A percentile compares a stretch with the other conserved stretches of the same genome.
phyloP scores from a whole-genome alignment of 2,329 filamentous ascomycete genomes.

The Botryotinia narcissicola region DNA sequence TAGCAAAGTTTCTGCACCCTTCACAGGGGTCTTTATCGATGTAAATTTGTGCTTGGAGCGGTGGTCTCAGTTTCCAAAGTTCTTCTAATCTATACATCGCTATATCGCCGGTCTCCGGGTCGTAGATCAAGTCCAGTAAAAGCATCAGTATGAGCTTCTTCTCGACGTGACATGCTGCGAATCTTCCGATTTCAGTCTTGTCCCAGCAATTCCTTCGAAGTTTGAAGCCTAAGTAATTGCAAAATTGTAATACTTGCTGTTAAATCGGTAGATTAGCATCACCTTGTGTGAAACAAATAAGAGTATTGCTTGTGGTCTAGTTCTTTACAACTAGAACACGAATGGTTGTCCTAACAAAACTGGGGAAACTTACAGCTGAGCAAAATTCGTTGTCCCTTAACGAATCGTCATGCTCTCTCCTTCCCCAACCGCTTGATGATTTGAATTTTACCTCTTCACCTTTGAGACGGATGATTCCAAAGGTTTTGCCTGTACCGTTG shows the following conservation, averaged over 20 bases:
- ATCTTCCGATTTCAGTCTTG: constrained; percentile 6
- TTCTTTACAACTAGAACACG: neutral
- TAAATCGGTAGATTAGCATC: neutral
- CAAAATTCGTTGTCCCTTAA: constrained; percentile 12
- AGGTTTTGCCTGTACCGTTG: neutral
- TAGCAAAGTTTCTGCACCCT: neutral
- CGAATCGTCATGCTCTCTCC: neutral
- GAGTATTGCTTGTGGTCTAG: too few species aligned
- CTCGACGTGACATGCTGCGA: constrained; percentile 16
- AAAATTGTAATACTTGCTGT: constrained; percentile 13
- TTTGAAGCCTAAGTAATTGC: constrained; percentile 6
- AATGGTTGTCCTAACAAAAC: too few species aligned
- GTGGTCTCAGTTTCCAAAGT: neutral
- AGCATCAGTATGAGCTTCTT: constrained; percentile 15
- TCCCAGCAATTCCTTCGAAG: constrained; percentile 9
- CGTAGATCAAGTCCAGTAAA: neutral
- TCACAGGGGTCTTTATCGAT: constrained; percentile 9
- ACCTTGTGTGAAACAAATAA: neutral
- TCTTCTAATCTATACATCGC: neutral
- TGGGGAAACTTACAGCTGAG: neutral
- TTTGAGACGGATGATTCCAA: neutral
- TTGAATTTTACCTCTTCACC: neutral
- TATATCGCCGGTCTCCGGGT: neutral
- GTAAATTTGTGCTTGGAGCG: neutral
- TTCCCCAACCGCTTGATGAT: constrained; percentile 5